Evolutionary conservation across 768 basidiomycete species (phyloP).

Genomic region (Mycena olivaceomarginata): DNA sequence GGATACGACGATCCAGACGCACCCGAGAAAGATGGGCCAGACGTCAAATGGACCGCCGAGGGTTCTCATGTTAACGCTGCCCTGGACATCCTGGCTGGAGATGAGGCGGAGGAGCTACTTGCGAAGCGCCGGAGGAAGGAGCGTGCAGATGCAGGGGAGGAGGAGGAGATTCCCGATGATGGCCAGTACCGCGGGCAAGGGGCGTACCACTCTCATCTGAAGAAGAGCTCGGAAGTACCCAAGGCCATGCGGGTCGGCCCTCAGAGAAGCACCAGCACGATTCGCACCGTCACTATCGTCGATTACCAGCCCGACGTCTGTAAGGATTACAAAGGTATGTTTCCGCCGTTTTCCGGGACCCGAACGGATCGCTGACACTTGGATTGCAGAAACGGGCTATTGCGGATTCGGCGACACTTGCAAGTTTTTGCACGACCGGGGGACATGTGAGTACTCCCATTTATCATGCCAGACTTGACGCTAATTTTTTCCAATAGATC

Average conservation of each 20-base stretch:
- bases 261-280: slow-evolving; percentile 86
- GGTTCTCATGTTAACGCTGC: slow-evolving; percentile 86
- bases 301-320: slow-evolving; percentile 99
- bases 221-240: slow-evolving; percentile 88
- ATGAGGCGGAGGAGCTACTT: slow-evolving; percentile 86
- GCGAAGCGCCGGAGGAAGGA: slow-evolving; percentile 81
- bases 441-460: slow-evolving; percentile 81
- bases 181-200: slow-evolving; percentile 92
- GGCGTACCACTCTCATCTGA: slow-evolving; percentile 87
- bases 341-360: slow-evolving; percentile 23
- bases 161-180: slow-evolving; percentile 83
- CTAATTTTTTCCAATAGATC: slow-evolving; percentile 70
- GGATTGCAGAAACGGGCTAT: slow-evolving; percentile 91
- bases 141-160: slow-evolving; percentile 67
- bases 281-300: slow-evolving; percentile 94
- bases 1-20: slow-evolving; percentile 64
- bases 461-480: slow-evolving; percentile 23
- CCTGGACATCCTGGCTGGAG: slow-evolving; percentile 87
- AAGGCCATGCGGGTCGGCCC: slow-evolving; percentile 93
- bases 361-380: slow-evolving; percentile 13
- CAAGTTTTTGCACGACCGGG: slow-evolving; percentile 99
- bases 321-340: slow-evolving; percentile 98
- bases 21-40: slow-evolving; percentile 77
- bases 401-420: slow-evolving; percentile 99
- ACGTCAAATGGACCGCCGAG: slow-evolving; percentile 86